These are phyloP conservation scores for Cinnamomum chago DNA, from an alignment of 164 flowering plant species.

Conservation along the genomic window DNA sequence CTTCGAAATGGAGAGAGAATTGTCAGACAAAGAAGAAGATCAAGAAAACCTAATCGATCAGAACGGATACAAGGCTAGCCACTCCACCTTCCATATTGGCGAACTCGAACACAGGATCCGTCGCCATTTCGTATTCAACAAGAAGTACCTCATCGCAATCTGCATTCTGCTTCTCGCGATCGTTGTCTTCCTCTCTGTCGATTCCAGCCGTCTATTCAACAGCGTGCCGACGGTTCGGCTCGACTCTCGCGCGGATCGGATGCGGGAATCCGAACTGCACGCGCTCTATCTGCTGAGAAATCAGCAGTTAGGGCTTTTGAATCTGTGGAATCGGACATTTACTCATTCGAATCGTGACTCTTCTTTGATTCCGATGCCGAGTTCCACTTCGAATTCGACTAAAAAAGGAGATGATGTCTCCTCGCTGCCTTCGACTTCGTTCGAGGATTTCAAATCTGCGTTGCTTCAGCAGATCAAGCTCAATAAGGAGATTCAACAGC, in stretches of 20 bases:
- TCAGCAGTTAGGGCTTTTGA: conserved; percentile 62
- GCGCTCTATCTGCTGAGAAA: conserved; percentile 63
- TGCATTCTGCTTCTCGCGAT: conserved; percentile 43
- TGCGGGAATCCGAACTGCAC: conserved; percentile 72
- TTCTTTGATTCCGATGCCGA: neutral
- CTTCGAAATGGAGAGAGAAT: conserved; percentile 24
- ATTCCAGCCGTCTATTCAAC: conserved; percentile 35
- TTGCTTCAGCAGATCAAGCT: conserved; percentile 56
- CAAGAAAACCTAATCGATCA: conserved; percentile 37
- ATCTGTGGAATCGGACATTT: conserved; percentile 54
- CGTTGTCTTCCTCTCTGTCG: conserved; percentile 46
- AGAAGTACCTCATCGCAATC: conserved; percentile 46
- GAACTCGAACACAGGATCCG: conserved; percentile 11
- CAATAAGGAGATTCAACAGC: conserved; percentile 66
- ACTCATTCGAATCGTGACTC: neutral
- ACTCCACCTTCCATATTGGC: conserved; percentile 17
- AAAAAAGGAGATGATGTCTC: neutral
- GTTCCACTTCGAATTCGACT: conserved; percentile 10
- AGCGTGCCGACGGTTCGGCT: conserved; percentile 16
- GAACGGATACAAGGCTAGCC: conserved; percentile 27
- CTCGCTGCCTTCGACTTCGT: neutral
- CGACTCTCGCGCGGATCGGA: conserved; percentile 26
- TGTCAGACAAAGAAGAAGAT: conserved; percentile 64
- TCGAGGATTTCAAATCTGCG: conserved; percentile 43
- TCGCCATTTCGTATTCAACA: conserved; percentile 24